A percentile compares a stretch with the other conserved stretches of the same genome.
Evolutionary conservation across 1,284 basidiomycete species (phyloP).

Genomic region (Amylostereum chailletii): DNA sequence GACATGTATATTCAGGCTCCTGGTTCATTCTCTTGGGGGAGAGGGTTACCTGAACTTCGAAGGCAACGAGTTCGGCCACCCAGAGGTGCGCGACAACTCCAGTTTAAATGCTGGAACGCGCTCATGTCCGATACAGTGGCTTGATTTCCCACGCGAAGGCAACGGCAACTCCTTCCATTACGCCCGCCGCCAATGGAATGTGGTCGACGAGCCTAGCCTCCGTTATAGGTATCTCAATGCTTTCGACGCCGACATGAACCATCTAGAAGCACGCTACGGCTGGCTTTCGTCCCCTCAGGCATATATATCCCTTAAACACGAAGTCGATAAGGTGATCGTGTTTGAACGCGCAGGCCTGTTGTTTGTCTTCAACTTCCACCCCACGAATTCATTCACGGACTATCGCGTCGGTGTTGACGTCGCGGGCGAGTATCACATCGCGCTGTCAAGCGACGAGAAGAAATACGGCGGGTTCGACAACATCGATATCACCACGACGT

Average conservation of each 20-base stretch:
- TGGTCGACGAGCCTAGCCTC: conserved; percentile 79
- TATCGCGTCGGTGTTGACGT: conserved; percentile 88
- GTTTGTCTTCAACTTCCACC: conserved; percentile 97
- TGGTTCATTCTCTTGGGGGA: conserved; percentile 89
- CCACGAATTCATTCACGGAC: conserved; percentile 81
- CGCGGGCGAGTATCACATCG: conserved; percentile 79
- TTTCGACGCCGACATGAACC: conserved; percentile 94
- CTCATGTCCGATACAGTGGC: conserved; percentile 58
- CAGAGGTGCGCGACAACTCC: conserved; percentile 53
- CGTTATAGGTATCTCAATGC: conserved; percentile 91
- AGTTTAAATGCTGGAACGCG: background rate
- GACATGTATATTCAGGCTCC: conserved; percentile 43
- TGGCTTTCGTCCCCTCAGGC: conserved; percentile 88
- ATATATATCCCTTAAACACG: conserved; percentile 89
- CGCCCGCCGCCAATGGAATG: conserved; percentile 92
- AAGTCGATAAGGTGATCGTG: conserved; percentile 86
- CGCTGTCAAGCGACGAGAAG: conserved; percentile 82
- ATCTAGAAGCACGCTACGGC: conserved; percentile 65
- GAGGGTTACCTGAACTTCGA: conserved; percentile 98
- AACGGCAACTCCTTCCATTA: conserved; percentile 95
- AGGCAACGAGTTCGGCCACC: conserved; percentile 97
- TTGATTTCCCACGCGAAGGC: conserved; percentile 95
- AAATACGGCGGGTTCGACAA: conserved; percentile 87
- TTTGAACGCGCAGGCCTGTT: conserved; percentile 89
- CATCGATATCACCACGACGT: conserved; percentile 56